Evolutionary conservation across 768 basidiomycete genomes (phyloP), one percentile per base, ranked within the genome.

Genomic region (Suillus plorans): DNA sequence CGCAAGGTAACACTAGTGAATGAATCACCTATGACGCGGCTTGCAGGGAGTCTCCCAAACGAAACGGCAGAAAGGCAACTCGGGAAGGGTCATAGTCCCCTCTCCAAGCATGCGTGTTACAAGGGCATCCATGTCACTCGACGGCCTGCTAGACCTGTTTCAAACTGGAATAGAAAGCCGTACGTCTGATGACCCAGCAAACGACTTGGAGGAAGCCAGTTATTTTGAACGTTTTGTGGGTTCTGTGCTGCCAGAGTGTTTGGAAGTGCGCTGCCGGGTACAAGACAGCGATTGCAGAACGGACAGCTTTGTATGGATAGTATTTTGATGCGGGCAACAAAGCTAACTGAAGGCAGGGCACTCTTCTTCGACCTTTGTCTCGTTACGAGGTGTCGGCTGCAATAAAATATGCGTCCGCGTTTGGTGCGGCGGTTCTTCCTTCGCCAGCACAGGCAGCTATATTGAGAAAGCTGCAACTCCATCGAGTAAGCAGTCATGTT

Each of bases 381-480:
- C 78, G 77, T 44, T 77, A 78, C 25, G 84, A 85, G 64, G 41
- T 59, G 10, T 67, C 77, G 7, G 67, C 79, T 10, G 76, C 79
- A 37, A 68, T 80, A 31, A 66, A 81, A 66, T 68, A 75, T 31
- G 63, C 60, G 20, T 67, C 68, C 5, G 70, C 63, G 39, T 62
- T 68, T 4, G 64, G 53, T 45, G 64, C 28, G 4, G 66, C 66
- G 9, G 61, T 72, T 22, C 59, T 64, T 42, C 64, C 68, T 57
- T 72, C 76, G 16, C 61, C 73, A 49, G 67, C 69, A 5, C 77
- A 82, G 50, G 72, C 73, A 25, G 74, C 85, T 34, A 66, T 73
- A 34, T 50, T 78, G 59, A 79, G 84, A 55, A 86, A 82, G 68
- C 75, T 87, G 55, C 83, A 82, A 69, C 62, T 87, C 16, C 74